Conservation (phyloP, 805 yeast genomes). For the Hanseniaspora mollemarum region DNA sequence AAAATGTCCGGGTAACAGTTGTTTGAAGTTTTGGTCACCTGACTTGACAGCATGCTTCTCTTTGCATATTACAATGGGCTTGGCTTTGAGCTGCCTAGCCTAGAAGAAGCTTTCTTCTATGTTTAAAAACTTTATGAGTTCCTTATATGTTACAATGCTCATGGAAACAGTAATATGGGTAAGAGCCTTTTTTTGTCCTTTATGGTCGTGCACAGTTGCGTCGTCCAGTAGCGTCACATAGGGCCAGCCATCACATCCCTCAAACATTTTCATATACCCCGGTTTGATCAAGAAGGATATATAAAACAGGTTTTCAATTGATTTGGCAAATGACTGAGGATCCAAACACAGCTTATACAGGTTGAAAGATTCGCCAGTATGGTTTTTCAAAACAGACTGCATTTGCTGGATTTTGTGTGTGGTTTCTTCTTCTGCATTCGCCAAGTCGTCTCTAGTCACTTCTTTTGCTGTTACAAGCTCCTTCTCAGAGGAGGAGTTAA, state of each 20-base stretch:
- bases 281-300: constrained; percentile 71
- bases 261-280: constrained; percentile 48
- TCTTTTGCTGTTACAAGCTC: constrained; percentile 43
- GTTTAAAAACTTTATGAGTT: constrained; percentile 41
- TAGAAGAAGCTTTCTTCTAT: constrained; percentile 28
- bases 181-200: constrained; percentile 26
- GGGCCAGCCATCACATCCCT: constrained; percentile 40
- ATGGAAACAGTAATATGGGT: constrained; percentile 65
- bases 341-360: constrained; percentile 59
- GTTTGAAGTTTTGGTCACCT: too few relatives aligned
- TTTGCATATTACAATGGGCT: neutral
- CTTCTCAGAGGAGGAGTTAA: constrained; percentile 33
- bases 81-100: too few relatives aligned
- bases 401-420: constrained; percentile 51
- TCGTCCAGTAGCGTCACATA: constrained; percentile 28
- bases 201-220: constrained; percentile 22
- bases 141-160: constrained; percentile 55
- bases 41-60: too few relatives aligned
- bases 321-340: constrained; percentile 63
- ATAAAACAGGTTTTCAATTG: constrained; percentile 75
- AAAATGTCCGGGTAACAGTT: too few relatives aligned
- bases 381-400: constrained; percentile 33
- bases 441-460: constrained; percentile 42
- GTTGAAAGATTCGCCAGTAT: constrained; percentile 36
- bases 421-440: constrained; percentile 46